Conservation (phyloP, 1,139 yeast genomes). For the Taiozyma sp. region DNA sequence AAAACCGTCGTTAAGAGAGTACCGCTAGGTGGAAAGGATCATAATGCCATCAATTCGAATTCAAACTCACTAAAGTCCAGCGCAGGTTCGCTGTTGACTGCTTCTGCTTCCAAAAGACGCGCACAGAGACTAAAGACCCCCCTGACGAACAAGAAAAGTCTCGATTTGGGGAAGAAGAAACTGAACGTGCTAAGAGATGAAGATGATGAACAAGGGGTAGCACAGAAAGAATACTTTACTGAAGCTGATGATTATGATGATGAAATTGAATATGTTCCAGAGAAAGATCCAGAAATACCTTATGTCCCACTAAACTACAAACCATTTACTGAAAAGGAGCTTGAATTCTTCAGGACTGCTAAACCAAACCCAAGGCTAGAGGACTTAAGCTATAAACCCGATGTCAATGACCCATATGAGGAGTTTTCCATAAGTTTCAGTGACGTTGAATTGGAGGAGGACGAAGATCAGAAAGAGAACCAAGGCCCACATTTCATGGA, state of each 20-base stretch:
- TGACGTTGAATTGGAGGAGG: slow-evolving; percentile 11
- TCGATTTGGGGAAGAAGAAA: slow-evolving; percentile 6
- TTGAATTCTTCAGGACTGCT: slow-evolving; percentile 9
- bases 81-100: background rate
- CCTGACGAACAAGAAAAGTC: slow-evolving; percentile 13
- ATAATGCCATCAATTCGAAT: slow-evolving; percentile 25
- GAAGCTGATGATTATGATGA: slow-evolving; percentile 28
- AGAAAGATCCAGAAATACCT: slow-evolving; percentile 27
- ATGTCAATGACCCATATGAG: slow-evolving; percentile 11
- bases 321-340: slow-evolving; percentile 27
- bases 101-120: slow-evolving; percentile 6
- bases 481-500: slow-evolving; percentile 20
- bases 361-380: slow-evolving; percentile 10
- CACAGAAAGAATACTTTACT: background rate
- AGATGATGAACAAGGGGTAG: slow-evolving; percentile 4
- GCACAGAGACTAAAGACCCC: slow-evolving; percentile 18
- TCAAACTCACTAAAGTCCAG: background rate
- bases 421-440: slow-evolving; percentile 17
- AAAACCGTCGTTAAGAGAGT: slow-evolving; percentile 27
- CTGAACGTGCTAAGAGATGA: slow-evolving; percentile 16
- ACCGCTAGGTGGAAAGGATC: slow-evolving; percentile 49
- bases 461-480: slow-evolving; percentile 7
- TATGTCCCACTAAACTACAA: slow-evolving; percentile 33
- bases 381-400: slow-evolving; percentile 3
- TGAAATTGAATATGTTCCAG: slow-evolving; percentile 37